Conservation (phyloP, 441 rosid genomes). For the Manihot esculenta region DNA sequence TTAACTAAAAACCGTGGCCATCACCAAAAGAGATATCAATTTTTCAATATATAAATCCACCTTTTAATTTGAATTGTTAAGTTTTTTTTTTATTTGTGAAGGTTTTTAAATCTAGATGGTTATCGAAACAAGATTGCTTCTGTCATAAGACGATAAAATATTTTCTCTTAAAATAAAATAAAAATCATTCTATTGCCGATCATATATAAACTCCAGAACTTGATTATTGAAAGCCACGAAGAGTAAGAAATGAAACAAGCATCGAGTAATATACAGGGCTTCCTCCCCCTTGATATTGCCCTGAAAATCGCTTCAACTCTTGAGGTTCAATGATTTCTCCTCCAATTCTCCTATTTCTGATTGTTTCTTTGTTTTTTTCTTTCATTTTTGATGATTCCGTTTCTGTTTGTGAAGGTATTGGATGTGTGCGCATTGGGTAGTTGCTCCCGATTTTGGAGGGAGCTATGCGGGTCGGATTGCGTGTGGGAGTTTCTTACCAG, state of each 20-base stretch:
- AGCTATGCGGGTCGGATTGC: slow-evolving; percentile 42
- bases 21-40: too few relatives aligned
- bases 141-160: too few relatives aligned
- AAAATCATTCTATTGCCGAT: too few relatives aligned
- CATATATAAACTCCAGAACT: too few relatives aligned
- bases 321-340: slow-evolving; percentile 26
- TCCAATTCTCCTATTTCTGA: neutral
- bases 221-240: neutral
- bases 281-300: slow-evolving; percentile 43
- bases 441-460: slow-evolving; percentile 53
- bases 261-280: slow-evolving; percentile 15
- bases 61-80: too few relatives aligned
- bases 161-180: too few relatives aligned
- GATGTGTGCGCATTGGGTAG: slow-evolving; percentile 47
- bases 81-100: too few relatives aligned
- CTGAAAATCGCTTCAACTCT: slow-evolving; percentile 49
- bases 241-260: slow-evolving; percentile 25
- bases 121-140: too few relatives aligned
- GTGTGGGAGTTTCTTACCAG: slow-evolving; percentile 45
- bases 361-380: neutral
- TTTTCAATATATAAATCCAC: too few relatives aligned
- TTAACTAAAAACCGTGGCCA: too few relatives aligned
- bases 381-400: neutral
- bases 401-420: slow-evolving; percentile 29
- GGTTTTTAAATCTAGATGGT: too few relatives aligned